These are phyloP conservation scores for Rhexocercosporidium sp. DNA, from an alignment of 2,329 filamentous ascomycete species.

Conservation along the genomic window DNA sequence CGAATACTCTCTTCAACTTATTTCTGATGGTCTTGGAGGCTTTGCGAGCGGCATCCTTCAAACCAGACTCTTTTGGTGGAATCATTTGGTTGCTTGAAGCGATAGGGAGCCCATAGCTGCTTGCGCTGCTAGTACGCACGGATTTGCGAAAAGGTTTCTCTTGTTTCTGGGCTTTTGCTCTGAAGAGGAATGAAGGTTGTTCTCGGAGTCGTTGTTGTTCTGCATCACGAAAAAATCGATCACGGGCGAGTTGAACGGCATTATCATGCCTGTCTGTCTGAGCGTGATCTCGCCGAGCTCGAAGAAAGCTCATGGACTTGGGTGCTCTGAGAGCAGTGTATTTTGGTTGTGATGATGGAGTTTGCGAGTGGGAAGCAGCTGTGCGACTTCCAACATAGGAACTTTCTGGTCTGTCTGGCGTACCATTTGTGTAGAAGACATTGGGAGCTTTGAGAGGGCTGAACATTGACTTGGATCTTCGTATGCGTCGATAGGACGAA, in stretches of 20 bases:
- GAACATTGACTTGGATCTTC: constrained; percentile 62
- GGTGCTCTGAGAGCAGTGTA: constrained; percentile 49
- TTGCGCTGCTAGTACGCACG: constrained; percentile 52
- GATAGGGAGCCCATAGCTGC: constrained; percentile 43
- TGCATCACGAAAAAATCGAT: constrained; percentile 45
- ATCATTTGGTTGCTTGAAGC: constrained; percentile 32
- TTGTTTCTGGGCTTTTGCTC: constrained; percentile 43
- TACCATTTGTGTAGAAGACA: constrained; percentile 41
- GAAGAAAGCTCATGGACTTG: constrained; percentile 62
- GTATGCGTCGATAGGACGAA: constrained; percentile 55
- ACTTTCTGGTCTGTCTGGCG: constrained; percentile 29
- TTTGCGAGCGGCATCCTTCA: constrained; percentile 62
- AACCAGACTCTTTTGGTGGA: constrained; percentile 41
- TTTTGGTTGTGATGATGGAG: constrained; percentile 35
- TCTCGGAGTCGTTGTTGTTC: constrained; percentile 46
- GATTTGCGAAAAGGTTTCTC: constrained; percentile 53
- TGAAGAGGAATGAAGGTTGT: constrained; percentile 53
- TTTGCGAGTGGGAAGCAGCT: constrained; percentile 24
- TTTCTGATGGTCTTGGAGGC: constrained; percentile 66
- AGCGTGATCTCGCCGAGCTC: constrained; percentile 34
- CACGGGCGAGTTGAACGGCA: constrained; percentile 45
- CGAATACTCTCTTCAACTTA: constrained; percentile 65
- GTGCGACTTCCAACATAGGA: constrained; percentile 18
- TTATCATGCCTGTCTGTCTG: constrained; percentile 42
- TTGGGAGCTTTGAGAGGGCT: constrained; percentile 38